A percentile compares a stretch with the other conserved stretches of the same genome.
Conservation (phyloP, 2,329 filamentous ascomycete genomes). For the Onygenales sp. region DNA sequence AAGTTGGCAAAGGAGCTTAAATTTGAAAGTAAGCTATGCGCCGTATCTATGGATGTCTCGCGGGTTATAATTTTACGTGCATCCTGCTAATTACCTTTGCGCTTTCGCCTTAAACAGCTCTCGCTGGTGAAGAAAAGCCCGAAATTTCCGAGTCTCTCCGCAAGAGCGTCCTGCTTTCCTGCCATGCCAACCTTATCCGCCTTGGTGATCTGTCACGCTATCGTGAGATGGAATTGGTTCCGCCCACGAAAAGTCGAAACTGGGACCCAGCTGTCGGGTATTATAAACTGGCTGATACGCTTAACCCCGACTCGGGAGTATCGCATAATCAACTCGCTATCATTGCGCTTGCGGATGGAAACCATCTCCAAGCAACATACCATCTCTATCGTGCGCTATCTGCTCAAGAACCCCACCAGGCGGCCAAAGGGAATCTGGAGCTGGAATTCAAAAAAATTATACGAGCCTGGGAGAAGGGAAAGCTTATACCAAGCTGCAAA, state of each 20-base stretch:
- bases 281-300: conserved; percentile 69
- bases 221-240: conserved; percentile 59
- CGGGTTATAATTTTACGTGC: not conserved
- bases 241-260: conserved; percentile 54
- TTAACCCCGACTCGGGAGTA: conserved; percentile 69
- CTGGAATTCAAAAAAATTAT: conserved; percentile 64
- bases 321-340: conserved; percentile 88
- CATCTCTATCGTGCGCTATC: conserved; percentile 78
- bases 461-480: conserved; percentile 46
- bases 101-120: conserved; percentile 15
- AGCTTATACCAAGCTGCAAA: conserved; percentile 23
- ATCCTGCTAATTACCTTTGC: not conserved
- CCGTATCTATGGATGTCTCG: not conserved
- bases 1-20: conserved; percentile 45
- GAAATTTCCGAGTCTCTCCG: conserved; percentile 43
- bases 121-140: conserved; percentile 36
- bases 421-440: conserved; percentile 67
- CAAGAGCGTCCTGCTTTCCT: conserved; percentile 58
- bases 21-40: conserved; percentile 33
- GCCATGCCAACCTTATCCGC: conserved; percentile 73
- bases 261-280: conserved; percentile 75
- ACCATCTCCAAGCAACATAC: conserved; percentile 79
- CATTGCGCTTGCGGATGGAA: conserved; percentile 63
- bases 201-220: conserved; percentile 88
- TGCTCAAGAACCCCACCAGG: conserved; percentile 62